Evolutionary conservation across 1,139 yeast species (phyloP).

Genomic region (Suhomyces bokatorum): DNA sequence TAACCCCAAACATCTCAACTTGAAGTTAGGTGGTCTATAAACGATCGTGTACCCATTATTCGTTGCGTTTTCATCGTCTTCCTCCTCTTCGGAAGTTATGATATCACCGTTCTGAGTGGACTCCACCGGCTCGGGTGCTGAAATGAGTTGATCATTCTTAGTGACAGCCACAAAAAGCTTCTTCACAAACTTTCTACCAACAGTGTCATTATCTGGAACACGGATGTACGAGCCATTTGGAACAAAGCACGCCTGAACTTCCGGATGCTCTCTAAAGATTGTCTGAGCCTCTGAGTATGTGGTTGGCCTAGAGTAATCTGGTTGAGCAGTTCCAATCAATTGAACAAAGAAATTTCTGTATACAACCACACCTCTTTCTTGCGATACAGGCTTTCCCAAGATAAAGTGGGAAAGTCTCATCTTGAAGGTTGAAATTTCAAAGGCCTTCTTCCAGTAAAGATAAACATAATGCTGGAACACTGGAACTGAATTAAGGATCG

Average conservation of each 20-base stretch:
- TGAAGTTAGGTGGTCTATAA: conserved; percentile 82
- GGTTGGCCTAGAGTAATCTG: conserved; percentile 64
- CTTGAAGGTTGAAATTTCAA: conserved; percentile 54
- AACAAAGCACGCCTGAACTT: conserved; percentile 53
- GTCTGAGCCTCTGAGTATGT: conserved; percentile 46
- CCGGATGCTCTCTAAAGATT: conserved; percentile 43
- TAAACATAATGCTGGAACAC: conserved; percentile 38
- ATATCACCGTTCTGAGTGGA: conserved; percentile 4
- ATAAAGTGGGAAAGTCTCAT: conserved; percentile 79
- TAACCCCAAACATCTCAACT: conserved; percentile 55
- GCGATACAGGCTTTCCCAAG: conserved; percentile 63
- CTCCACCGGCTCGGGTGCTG: conserved; percentile 9
- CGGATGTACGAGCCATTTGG: conserved; percentile 82
- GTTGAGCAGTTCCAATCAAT: conserved; percentile 39
- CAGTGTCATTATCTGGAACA: conserved; percentile 82
- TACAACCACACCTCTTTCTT: conserved; percentile 71
- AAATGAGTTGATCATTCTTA: conserved; percentile 67
- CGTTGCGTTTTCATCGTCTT: conserved; percentile 47
- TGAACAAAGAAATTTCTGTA: conserved; percentile 55
- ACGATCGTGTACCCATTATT: conserved; percentile 72
- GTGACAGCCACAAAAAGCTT: conserved; percentile 80
- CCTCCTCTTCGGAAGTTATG: conserved; percentile 31
- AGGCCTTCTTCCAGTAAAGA: conserved; percentile 63
- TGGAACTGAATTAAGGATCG: not conserved
- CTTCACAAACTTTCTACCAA: conserved; percentile 62